Conservation (phyloP, 2,329 filamentous ascomycete species). For the Colletotrichum spaethianum region DNA sequence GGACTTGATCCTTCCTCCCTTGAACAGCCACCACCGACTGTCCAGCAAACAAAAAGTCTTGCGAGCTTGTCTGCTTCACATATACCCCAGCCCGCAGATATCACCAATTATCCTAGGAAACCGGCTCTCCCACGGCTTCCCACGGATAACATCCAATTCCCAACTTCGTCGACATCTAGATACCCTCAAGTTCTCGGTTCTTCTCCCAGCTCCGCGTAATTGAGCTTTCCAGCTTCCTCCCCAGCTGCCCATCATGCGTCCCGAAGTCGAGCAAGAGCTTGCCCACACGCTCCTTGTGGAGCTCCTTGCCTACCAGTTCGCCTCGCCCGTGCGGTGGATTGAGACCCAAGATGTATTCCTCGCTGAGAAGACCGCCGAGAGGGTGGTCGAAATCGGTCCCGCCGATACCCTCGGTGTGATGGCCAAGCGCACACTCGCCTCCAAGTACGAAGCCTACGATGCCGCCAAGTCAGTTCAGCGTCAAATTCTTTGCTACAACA, state of each 20-base stretch:
- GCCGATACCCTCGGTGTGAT: conserved; percentile 97
- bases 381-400: conserved; percentile 97
- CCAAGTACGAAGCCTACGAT: conserved; percentile 99
- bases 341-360: conserved; percentile 99
- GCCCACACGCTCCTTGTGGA: conserved; percentile 98
- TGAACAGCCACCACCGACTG: conserved; percentile 34
- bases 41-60: conserved; percentile 25
- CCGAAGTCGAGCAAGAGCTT: conserved; percentile 99
- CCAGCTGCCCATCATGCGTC: conserved; percentile 79
- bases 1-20: conserved; percentile 38
- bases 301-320: conserved; percentile 99
- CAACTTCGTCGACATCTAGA: conserved; percentile 36
- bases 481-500: conserved; percentile 99
- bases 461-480: conserved; percentile 96
- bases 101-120: conserved; percentile 17
- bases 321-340: conserved; percentile 99
- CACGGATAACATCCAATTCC: conserved; percentile 3
- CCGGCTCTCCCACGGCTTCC: conserved; percentile 37
- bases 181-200: conserved; percentile 41
- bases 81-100: conserved; percentile 34
- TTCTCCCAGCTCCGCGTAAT: conserved; percentile 40
- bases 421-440: conserved; percentile 94
- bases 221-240: conserved; percentile 39
- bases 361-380: conserved; percentile 94
- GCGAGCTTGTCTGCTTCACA: conserved; percentile 40